A percentile compares a stretch with the other conserved stretches of the same genome.
Conservation (phyloP, 495 filamentous ascomycete species). For the Viridothelium virens region DNA sequence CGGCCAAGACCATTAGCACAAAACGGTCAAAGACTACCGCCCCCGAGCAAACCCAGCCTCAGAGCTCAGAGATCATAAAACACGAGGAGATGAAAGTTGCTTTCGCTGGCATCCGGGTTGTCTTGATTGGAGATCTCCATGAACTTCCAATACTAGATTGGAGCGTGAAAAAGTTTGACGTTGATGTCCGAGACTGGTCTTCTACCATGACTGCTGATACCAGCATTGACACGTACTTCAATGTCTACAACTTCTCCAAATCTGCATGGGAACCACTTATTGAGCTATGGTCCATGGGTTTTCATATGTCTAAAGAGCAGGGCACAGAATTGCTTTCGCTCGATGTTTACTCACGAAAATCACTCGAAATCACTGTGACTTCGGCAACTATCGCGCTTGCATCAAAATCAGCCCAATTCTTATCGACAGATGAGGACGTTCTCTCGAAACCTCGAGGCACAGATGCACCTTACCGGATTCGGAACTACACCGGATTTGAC, state of each 20-base stretch:
- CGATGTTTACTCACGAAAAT: constrained; percentile 79
- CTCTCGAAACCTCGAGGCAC: constrained; percentile 85
- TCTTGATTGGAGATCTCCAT: constrained; percentile 90
- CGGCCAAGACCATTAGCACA: constrained; percentile 35
- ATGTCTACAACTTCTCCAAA: constrained; percentile 98
- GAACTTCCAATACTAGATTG: constrained; percentile 90
- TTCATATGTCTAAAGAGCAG: constrained; percentile 75
- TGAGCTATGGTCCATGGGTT: constrained; percentile 90
- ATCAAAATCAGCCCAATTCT: constrained; percentile 86
- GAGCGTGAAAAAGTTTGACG: constrained; percentile 82
- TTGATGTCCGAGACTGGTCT: constrained; percentile 83
- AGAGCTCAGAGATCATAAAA: constrained; percentile 53
- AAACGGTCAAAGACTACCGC: constrained; percentile 30
- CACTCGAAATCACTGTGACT: constrained; percentile 83
- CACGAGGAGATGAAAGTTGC: constrained; percentile 79
- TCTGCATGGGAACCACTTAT: constrained; percentile 96
- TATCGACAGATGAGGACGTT: constrained; percentile 83
- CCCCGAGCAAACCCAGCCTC: constrained; percentile 23
- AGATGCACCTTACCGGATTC: constrained; percentile 87
- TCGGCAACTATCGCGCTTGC: constrained; percentile 88
- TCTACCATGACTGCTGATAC: constrained; percentile 79
- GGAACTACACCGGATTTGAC: constrained; percentile 92
- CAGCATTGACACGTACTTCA: constrained; percentile 83
- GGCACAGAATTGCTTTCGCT: constrained; percentile 69
- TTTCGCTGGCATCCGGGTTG: constrained; percentile 81